Conservation (phyloP, 495 filamentous ascomycete species). For the Tricharina praecox region DNA sequence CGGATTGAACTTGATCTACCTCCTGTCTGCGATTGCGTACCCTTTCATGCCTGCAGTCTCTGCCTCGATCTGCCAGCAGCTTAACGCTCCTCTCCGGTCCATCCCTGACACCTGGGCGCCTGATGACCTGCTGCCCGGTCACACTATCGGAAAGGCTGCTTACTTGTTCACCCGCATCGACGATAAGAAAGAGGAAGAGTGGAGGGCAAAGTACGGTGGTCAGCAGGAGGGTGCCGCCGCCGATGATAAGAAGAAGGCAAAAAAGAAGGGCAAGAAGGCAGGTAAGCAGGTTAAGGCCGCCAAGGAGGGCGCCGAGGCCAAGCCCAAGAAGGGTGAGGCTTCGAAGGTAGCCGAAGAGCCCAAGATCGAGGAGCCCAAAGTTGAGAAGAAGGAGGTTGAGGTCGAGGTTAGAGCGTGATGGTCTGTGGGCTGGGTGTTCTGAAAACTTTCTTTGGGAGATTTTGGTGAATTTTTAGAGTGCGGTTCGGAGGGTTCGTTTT, state of each 20-base stretch:
- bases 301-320: neutral
- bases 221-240: slow-evolving; percentile 34
- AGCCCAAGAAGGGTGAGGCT: slow-evolving; percentile 9
- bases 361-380: neutral
- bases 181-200: slow-evolving; percentile 62
- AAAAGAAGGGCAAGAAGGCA: slow-evolving; percentile 36
- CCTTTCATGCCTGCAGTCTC: slow-evolving; percentile 80
- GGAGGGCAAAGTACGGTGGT: slow-evolving; percentile 67
- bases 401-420: neutral
- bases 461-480: neutral
- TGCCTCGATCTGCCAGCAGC: slow-evolving; percentile 53
- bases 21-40: slow-evolving; percentile 55
- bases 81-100: slow-evolving; percentile 42
- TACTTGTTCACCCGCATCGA: slow-evolving; percentile 77
- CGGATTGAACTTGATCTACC: slow-evolving; percentile 64
- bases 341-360: too few relatives aligned
- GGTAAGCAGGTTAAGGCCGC: slow-evolving; percentile 26
- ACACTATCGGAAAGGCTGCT: slow-evolving; percentile 64
- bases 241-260: slow-evolving; percentile 45
- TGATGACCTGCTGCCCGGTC: slow-evolving; percentile 45
- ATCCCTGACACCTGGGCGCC: slow-evolving; percentile 61
- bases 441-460: neutral
- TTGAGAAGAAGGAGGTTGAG: neutral
- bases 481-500: neutral
- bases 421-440: neutral